Percentiles rank a stretch among this genome's conserved stretches.
These are phyloP conservation scores for Prunus mira DNA, from an alignment of 306 rosid species.

Conservation along the genomic window DNA sequence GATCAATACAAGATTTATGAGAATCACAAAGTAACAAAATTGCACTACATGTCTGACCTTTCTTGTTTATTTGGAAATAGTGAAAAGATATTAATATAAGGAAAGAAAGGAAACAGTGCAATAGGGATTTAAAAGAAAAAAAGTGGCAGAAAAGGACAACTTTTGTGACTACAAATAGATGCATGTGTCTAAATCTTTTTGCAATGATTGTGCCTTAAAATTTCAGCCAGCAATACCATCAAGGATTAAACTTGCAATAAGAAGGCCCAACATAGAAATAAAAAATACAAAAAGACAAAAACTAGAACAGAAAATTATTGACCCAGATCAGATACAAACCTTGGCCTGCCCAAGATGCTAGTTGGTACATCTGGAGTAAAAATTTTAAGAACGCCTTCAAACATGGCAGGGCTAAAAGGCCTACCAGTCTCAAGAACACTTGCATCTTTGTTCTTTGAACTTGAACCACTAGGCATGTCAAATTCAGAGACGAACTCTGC, in stretches of 20 bases:
- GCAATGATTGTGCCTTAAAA: neutral
- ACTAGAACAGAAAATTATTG: neutral
- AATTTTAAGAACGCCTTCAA: constrained; percentile 62
- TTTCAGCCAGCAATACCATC: neutral
- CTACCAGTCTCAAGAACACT: constrained; percentile 56
- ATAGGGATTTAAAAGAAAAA: neutral
- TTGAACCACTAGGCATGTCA: constrained; percentile 51
- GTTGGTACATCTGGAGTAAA: constrained; percentile 77
- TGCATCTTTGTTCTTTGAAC: constrained; percentile 44
- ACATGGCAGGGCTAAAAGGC: constrained; percentile 82
- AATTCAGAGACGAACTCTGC: constrained; percentile 67
- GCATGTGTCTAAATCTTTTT: neutral
- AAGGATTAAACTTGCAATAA: neutral
- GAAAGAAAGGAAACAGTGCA: neutral
- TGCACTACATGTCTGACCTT: neutral
- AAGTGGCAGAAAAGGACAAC: neutral
- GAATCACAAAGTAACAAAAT: neutral
- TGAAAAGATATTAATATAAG: neutral
- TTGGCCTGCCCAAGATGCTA: constrained; percentile 74
- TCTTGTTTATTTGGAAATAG: neutral
- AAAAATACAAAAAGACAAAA: neutral
- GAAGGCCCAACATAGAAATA: neutral
- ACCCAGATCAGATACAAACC: constrained; percentile 47
- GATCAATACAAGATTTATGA: neutral
- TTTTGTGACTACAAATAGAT: neutral